A percentile compares a stretch with the other conserved stretches of the same genome.
Evolutionary conservation across 352 stramenopile genomes (phyloP).

Genomic region (Lagenidium sp.): DNA sequence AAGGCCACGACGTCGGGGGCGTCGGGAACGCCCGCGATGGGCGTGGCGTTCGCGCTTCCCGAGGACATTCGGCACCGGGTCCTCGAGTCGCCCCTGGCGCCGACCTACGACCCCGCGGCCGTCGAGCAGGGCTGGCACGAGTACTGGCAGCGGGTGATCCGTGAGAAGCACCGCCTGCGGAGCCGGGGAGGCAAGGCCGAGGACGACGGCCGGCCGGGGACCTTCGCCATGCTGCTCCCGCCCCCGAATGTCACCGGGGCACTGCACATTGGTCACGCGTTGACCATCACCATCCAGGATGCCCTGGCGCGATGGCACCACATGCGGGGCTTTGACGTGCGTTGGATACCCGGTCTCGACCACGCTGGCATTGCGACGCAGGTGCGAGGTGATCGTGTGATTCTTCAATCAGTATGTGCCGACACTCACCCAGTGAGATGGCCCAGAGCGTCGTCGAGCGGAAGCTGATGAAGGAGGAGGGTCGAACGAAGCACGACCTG

Average conservation of each 20-base stretch:
- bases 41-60: constrained; percentile 16
- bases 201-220: no score
- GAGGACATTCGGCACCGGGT: constrained; percentile 40
- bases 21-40: no score
- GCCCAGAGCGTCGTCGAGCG: constrained; percentile 96
- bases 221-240: constrained; percentile 90
- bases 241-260: constrained; percentile 97
- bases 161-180: background rate
- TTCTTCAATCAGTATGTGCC: no score
- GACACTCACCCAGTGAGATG: background rate
- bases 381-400: no score
- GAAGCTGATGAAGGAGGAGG: constrained; percentile 94
- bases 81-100: constrained; percentile 34
- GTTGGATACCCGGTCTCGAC: constrained; percentile 97
- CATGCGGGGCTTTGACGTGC: constrained; percentile 96
- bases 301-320: constrained; percentile 94
- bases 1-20: no score
- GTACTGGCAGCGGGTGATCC: constrained; percentile 57
- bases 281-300: constrained; percentile 98
- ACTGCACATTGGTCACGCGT: constrained; percentile 96
- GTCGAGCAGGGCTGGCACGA: constrained; percentile 66
- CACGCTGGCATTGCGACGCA: constrained; percentile 99
- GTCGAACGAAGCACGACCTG: constrained; percentile 90
- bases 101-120: constrained; percentile 46
- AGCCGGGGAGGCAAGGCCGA: constrained; percentile 7